Percentiles rank a stretch among this genome's conserved stretches.
These are phyloP conservation scores for Sclerospora graminicola DNA, from an alignment of 352 stramenopile species.

Conservation along the genomic window DNA sequence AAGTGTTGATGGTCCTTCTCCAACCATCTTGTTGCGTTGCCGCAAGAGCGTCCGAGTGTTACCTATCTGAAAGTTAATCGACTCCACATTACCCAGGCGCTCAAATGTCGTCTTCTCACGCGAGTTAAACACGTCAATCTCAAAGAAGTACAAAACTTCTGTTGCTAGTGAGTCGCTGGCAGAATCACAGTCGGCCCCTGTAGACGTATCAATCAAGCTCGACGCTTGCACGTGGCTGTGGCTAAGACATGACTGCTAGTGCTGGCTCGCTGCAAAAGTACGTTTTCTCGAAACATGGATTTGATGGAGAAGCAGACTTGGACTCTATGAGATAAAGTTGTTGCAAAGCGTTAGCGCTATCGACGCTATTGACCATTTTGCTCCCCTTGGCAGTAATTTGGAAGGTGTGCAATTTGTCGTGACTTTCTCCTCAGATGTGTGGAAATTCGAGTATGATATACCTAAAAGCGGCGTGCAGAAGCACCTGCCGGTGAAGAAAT, in stretches of 20 bases:
- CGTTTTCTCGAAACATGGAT: conserved; percentile 55
- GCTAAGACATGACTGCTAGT: conserved; percentile 38
- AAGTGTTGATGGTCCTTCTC: conserved; percentile 24
- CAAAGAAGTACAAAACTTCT: conserved; percentile 82
- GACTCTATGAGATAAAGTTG: conserved; percentile 53
- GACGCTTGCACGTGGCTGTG: conserved; percentile 31
- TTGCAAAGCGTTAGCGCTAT: conserved; percentile 60
- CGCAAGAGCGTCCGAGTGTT: too few species aligned
- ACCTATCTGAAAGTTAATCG: conserved; percentile 81
- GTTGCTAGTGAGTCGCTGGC: conserved; percentile 30
- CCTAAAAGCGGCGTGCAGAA: conserved; percentile 69
- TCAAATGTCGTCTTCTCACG: too few species aligned
- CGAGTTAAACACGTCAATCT: conserved; percentile 84
- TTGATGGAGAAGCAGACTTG: conserved; percentile 41
- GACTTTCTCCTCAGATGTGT: conserved; percentile 81
- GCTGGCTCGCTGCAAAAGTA: conserved; percentile 76
- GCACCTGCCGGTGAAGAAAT: conserved; percentile 27
- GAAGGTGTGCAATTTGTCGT: conserved; percentile 60
- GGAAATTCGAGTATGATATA: conserved; percentile 86
- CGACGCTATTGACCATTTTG: conserved; percentile 50
- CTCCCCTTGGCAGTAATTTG: conserved; percentile 17
- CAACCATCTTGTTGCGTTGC: conserved; percentile 71
- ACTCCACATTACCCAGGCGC: conserved; percentile 61
- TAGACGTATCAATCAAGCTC: conserved; percentile 10
- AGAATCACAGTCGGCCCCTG: conserved; percentile 9